These are phyloP conservation scores for Trichoderma breve DNA, from an alignment of 2,329 filamentous ascomycete genomes.

Conservation along the genomic window DNA sequence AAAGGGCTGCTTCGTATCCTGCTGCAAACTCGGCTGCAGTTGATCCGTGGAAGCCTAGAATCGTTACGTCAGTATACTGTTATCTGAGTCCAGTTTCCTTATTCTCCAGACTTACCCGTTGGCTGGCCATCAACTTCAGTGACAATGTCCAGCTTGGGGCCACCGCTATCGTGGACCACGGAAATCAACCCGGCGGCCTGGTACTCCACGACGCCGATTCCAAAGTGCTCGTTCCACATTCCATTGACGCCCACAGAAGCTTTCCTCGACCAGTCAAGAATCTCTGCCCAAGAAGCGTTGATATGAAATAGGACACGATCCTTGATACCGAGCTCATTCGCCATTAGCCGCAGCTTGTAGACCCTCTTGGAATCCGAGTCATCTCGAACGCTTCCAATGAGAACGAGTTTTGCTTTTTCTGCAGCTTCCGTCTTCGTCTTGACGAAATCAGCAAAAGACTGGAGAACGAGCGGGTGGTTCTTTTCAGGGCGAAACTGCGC, in stretches of 20 bases:
- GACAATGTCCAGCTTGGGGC: conserved; percentile 92
- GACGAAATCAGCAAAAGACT: conserved; percentile 77
- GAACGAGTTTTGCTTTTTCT: conserved; percentile 64
- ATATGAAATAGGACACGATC: conserved; percentile 83
- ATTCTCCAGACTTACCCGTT: conserved; percentile 59
- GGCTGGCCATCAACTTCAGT: conserved; percentile 72
- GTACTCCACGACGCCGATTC: conserved; percentile 97
- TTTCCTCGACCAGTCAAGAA: conserved; percentile 73
- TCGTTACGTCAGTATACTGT: neutral
- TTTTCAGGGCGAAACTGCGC: conserved; percentile 98
- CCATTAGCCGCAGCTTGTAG: conserved; percentile 82
- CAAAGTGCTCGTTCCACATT: conserved; percentile 99
- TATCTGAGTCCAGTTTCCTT: neutral
- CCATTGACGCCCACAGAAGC: conserved; percentile 88
- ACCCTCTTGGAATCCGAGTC: conserved; percentile 77
- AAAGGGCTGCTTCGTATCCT: conserved; percentile 75
- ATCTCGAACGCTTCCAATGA: conserved; percentile 91
- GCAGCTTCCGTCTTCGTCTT: conserved; percentile 51
- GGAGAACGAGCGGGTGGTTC: conserved; percentile 84
- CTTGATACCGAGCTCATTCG: conserved; percentile 81
- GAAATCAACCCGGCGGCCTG: conserved; percentile 90
- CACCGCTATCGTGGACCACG: conserved; percentile 90
- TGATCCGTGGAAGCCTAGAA: conserved; percentile 76
- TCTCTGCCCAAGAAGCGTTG: conserved; percentile 84
- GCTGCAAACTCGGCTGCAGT: conserved; percentile 76